A percentile compares a stretch with the other conserved stretches of the same genome.
These are phyloP conservation scores for Cordyceps militaris DNA, from an alignment of 2,329 filamentous ascomycete species.

Conservation along the genomic window DNA sequence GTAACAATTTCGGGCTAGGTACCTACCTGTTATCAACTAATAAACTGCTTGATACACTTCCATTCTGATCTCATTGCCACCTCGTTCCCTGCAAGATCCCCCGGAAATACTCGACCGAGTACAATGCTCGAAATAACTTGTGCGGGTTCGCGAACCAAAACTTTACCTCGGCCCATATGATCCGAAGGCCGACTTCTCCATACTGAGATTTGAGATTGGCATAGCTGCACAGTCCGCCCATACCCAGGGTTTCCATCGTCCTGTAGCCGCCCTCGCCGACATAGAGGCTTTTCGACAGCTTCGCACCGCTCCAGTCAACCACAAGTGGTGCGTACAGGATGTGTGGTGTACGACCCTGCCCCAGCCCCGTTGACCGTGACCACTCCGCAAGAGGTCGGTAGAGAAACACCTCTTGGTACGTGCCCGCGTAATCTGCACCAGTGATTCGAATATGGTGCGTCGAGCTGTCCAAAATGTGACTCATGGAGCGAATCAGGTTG, in stretches of 20 bases:
- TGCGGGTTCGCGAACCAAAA: constrained; percentile 10
- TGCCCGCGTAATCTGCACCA: constrained; percentile 11
- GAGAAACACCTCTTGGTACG: constrained; percentile 12
- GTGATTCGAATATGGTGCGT: constrained; percentile 12
- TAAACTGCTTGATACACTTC: background rate
- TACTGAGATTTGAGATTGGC: constrained; percentile 5
- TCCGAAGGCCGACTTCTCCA: background rate
- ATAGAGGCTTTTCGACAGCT: constrained; percentile 13
- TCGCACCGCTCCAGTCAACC: constrained; percentile 13
- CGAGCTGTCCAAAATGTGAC: constrained; percentile 5
- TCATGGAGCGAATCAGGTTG: constrained; percentile 13
- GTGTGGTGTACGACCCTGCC: constrained; percentile 6
- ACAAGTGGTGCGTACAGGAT: constrained; percentile 10
- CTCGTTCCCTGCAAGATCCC: background rate
- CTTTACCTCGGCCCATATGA: constrained; percentile 12
- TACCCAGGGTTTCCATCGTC: constrained; percentile 5
- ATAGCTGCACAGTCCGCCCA: constrained; percentile 9
- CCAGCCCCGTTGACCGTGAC: background rate
- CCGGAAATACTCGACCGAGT: constrained; percentile 7
- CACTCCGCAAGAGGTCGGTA: constrained; percentile 9
- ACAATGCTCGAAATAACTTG: constrained; percentile 10
- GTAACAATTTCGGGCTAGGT: too few relatives aligned
- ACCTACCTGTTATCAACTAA: too few relatives aligned
- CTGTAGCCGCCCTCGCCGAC: constrained; percentile 10
- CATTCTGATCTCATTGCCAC: background rate